phyloP scores from a whole-genome alignment of 2,329 filamentous ascomycete species.

The Fusarium protoensiforme region DNA sequence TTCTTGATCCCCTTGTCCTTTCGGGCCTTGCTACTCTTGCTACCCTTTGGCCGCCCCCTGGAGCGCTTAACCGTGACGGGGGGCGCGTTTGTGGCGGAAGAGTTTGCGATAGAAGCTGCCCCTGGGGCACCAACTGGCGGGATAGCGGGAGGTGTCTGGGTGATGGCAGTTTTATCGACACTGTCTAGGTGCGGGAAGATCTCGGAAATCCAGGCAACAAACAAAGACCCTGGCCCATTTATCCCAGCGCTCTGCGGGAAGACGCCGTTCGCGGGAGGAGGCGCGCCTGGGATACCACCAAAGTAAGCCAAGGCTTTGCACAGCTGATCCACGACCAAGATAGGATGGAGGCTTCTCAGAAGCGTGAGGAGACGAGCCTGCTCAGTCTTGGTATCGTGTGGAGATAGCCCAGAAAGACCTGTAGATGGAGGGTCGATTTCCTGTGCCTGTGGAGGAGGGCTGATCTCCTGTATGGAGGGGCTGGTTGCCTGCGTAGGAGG shows the following conservation, averaged over 20 bases:
- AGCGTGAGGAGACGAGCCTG: constrained; percentile 69
- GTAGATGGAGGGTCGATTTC: constrained; percentile 29
- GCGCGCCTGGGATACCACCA: constrained; percentile 67
- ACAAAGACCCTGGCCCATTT: constrained; percentile 67
- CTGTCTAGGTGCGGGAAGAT: constrained; percentile 64
- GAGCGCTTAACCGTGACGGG: constrained; percentile 52
- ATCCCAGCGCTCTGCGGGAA: constrained; percentile 67
- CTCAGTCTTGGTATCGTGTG: constrained; percentile 66
- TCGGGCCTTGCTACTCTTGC: constrained; percentile 50
- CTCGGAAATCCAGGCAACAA: constrained; percentile 72
- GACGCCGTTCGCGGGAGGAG: constrained; percentile 60
- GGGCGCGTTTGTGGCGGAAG: constrained; percentile 9
- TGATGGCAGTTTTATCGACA: constrained; percentile 24
- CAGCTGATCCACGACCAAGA: constrained; percentile 69
- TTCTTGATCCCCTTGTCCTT: constrained; percentile 67
- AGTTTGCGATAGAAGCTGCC: constrained; percentile 14
- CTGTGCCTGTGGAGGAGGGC: not conserved
- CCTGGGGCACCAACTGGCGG: constrained; percentile 1
- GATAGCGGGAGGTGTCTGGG: constrained; percentile 20
- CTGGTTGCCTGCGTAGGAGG: not conserved
- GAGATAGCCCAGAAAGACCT: not conserved
- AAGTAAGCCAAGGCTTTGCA: constrained; percentile 73
- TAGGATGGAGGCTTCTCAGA: constrained; percentile 65
- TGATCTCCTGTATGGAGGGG: not conserved
- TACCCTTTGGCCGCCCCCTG: constrained; percentile 67